Evolutionary conservation across 441 rosid species (phyloP).

Genomic region (Sinapis alba): DNA sequence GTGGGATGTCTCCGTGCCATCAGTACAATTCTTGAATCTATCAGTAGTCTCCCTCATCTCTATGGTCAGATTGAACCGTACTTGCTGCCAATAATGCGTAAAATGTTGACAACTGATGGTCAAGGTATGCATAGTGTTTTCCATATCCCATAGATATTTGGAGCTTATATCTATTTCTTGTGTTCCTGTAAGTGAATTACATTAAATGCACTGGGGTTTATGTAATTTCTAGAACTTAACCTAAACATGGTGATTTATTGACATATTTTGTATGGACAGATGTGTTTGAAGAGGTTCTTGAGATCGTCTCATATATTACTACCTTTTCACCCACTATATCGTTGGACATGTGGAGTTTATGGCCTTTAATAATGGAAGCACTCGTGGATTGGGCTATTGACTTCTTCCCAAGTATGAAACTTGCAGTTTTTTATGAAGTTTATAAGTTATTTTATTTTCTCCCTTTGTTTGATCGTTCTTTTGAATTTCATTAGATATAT

Average conservation of each 20-base stretch:
- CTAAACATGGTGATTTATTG: constrained; percentile 12
- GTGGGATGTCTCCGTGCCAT: constrained; percentile 99
- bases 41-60: constrained; percentile 93
- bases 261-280: constrained; percentile 51
- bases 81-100: constrained; percentile 94
- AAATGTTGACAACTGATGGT: constrained; percentile 98
- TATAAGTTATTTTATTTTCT: constrained; percentile 27
- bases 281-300: constrained; percentile 98
- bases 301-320: constrained; percentile 94
- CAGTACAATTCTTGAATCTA: constrained; percentile 98
- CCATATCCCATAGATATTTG: background rate
- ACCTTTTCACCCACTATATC: constrained; percentile 94
- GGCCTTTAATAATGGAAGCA: constrained; percentile 97
- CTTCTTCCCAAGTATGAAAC: constrained; percentile 85
- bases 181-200: constrained; percentile 10
- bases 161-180: background rate
- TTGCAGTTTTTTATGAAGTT: constrained; percentile 4
- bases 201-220: constrained; percentile 3
- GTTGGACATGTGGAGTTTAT: constrained; percentile 94
- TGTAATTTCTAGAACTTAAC: constrained; percentile 20
- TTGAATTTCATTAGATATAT: constrained; percentile 61
- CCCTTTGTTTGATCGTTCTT: constrained; percentile 12
- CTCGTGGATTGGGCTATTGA: constrained; percentile 97
- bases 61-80: constrained; percentile 94
- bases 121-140: constrained; percentile 63